phyloP scores from a whole-genome alignment of 352 stramenopile species.

The Phytophthora macrochlamydospora region DNA sequence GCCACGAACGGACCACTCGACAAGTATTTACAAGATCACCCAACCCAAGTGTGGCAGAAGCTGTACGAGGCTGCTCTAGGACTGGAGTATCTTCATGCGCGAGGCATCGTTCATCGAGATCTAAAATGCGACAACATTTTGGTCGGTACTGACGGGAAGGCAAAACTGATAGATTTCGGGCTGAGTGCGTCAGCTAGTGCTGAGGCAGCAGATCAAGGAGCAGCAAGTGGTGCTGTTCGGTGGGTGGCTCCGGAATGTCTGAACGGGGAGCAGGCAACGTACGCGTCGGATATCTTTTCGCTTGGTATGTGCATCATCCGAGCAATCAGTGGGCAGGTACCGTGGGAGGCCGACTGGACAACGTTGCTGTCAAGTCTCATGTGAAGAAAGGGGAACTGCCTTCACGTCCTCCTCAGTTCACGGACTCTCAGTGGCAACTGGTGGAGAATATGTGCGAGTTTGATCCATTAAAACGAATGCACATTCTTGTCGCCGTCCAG shows the following conservation, averaged over 20 bases:
- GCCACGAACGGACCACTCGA: background rate
- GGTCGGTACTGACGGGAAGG: background rate
- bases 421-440: background rate
- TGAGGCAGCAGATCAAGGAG: background rate
- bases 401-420: background rate
- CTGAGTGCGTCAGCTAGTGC: constrained; percentile 12
- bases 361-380: background rate
- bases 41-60: background rate
- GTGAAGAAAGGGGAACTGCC: background rate
- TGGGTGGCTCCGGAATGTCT: background rate
- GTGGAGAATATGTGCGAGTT: background rate
- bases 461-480: background rate
- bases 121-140: background rate
- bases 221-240: background rate
- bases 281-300: background rate
- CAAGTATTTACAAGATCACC: background rate
- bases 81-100: background rate
- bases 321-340: background rate
- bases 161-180: constrained; percentile 1
- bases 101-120: background rate
- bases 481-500: background rate
- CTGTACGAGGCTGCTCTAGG: background rate
- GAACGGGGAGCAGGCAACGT: background rate
- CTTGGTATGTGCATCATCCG: background rate
- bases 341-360: background rate